These are phyloP conservation scores for Penicillium expansum DNA, from an alignment of 2,329 filamentous ascomycete genomes.

Conservation along the genomic window DNA sequence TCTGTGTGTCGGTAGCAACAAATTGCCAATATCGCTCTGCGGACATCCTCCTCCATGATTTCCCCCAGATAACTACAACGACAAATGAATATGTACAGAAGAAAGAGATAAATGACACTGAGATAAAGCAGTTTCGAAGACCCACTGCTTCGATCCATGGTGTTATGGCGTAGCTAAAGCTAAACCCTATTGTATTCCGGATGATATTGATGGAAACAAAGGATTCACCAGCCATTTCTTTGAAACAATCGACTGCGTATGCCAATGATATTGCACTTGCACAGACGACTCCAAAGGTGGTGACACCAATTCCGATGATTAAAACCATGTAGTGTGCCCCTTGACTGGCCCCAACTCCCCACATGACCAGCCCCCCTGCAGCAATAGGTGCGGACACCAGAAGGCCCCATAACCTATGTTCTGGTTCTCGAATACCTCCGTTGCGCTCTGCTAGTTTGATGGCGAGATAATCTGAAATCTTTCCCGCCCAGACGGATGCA, in stretches of 20 bases:
- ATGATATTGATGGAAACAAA: conserved; percentile 1
- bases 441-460: not conserved
- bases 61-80: not conserved
- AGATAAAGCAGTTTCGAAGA: not conserved
- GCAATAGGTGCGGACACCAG: not conserved
- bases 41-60: not conserved
- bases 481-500: not conserved
- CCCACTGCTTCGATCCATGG: not conserved
- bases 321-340: not conserved
- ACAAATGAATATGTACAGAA: not conserved
- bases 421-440: not conserved
- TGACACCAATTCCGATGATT: not conserved
- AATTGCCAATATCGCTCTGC: not conserved
- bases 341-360: not conserved
- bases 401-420: not conserved
- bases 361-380: not conserved
- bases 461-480: not conserved
- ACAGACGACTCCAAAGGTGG: not conserved
- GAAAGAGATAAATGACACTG: not conserved
- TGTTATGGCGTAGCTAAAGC: not conserved
- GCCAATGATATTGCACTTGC: not conserved
- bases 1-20: not conserved
- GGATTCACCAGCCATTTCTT: not conserved
- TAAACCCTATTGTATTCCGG: not conserved
- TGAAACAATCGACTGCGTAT: not conserved